Conservation (phyloP, 2,329 filamentous ascomycete genomes). For the Pyrenophora seminiperda region DNA sequence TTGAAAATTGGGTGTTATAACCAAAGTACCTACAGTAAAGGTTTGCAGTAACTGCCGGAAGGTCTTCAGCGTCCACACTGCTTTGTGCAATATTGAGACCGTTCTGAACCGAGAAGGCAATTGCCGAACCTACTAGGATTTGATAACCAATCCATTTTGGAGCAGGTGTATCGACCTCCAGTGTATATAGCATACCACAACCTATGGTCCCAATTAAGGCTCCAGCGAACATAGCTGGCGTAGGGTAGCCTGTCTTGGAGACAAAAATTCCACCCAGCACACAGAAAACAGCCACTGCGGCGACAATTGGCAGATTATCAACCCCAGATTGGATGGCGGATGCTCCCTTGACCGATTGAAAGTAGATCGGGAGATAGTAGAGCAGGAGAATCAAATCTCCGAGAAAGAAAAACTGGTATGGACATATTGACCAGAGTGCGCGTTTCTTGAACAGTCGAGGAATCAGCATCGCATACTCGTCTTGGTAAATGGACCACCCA, state of each 20-base stretch:
- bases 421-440: conserved; percentile 39
- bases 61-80: conserved; percentile 37
- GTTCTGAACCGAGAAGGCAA: conserved; percentile 30
- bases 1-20: background rate
- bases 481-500: conserved; percentile 44
- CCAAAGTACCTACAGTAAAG: conserved; percentile 36
- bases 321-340: conserved; percentile 50
- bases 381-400: conserved; percentile 48
- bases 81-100: conserved; percentile 48
- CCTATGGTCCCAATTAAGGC: conserved; percentile 40
- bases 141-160: conserved; percentile 56
- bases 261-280: conserved; percentile 4
- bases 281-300: conserved; percentile 33
- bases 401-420: conserved; percentile 46
- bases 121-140: conserved; percentile 49
- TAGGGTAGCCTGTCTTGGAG: conserved; percentile 41
- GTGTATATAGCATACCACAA: conserved; percentile 51
- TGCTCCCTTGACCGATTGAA: conserved; percentile 51
- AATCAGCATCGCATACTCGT: conserved; percentile 50
- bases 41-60: conserved; percentile 45
- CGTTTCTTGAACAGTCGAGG: conserved; percentile 49
- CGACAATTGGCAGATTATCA: conserved; percentile 50
- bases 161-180: conserved; percentile 43
- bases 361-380: conserved; percentile 58
- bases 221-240: conserved; percentile 40